Base-by-base conservation (phyloP, 2,329 filamentous ascomycete genomes). In the Cladosporium oxysporum region DNA sequence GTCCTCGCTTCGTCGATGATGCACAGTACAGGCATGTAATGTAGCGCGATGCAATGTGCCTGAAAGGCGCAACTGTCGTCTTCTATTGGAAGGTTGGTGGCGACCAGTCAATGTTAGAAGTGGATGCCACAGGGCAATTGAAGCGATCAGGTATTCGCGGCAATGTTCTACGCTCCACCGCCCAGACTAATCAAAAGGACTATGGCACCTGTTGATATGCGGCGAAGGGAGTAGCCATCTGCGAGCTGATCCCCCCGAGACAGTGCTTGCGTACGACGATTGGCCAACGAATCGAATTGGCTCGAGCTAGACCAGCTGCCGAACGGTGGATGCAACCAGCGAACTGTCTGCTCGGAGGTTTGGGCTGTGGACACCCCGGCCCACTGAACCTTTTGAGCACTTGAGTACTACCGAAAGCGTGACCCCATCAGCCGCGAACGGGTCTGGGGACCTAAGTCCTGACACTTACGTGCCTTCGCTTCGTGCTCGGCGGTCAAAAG, bases 21-120 rank as follows among this genome's bases (percentile, higher is more conserved):
- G 62, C 57, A 65, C 57, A 50, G 58, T 58, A 44, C 62, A 65
- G 57, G 41, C 62, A 37, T 58, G 31, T 29, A 65, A 37, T 58
- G 57, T 65, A 49, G 62, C 66, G 65, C 69, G 70, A 70, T 66
- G 67, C 66, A 67, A 68, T 64, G 71, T 71, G 68, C 67, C 69
- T 65, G 55, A 65, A 65, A 60, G 37, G 53, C 41, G 57, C 62
- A 60, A 59, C 16, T 59, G 55, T 29, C 33, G 68, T 66, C 68
- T 73, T 68, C 71, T 73, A 74, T 73, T 73, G 72, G 71, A 68
- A 70, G 68, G 55, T 21, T 67, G 62, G 72, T 74, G 73, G 72
- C 72, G 69, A 72, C 69, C 64, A 67, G 68, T 67, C 67, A 47
- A 68, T 71, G 68, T 71, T 70, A 71, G 33, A 23, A 58, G 68